Evolutionary conservation across 108 stramenopile species (phyloP).

Genomic region (Parietichytrium sp.): DNA sequence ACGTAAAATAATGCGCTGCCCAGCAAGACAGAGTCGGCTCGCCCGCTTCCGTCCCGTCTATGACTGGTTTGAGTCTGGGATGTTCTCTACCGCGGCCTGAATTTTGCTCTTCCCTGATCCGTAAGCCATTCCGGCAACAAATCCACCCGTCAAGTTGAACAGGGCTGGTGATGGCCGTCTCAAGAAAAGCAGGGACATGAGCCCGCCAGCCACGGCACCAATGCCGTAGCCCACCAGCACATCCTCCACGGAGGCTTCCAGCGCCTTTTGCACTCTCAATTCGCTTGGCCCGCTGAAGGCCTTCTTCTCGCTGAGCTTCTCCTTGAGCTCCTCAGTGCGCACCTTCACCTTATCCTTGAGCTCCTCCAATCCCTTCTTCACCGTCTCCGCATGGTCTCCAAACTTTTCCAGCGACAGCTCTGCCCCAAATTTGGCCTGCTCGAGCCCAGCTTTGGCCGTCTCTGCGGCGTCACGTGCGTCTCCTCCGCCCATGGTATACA

Average conservation of each 20-base stretch:
- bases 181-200: neutral
- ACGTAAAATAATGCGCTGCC: too few relatives aligned
- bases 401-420: neutral
- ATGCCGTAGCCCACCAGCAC: neutral
- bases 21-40: too few relatives aligned
- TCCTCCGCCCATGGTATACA: neutral
- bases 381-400: neutral
- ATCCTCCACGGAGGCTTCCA: conserved; percentile 10
- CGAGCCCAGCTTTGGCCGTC: neutral
- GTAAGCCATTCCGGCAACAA: too few relatives aligned
- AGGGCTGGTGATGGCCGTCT: too few relatives aligned
- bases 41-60: too few relatives aligned
- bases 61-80: too few relatives aligned
- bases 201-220: neutral
- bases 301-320: conserved; percentile 12
- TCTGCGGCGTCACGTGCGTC: too few relatives aligned
- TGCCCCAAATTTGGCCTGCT: neutral
- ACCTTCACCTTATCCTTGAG: neutral
- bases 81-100: too few relatives aligned
- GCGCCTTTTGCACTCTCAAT: neutral
- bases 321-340: neutral
- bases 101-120: too few relatives aligned
- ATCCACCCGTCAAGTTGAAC: too few relatives aligned
- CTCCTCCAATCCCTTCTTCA: neutral
- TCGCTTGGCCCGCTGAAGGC: neutral